These are phyloP conservation scores for Fonsecaea pedrosoi DNA, from an alignment of 2,329 filamentous ascomycete genomes.

Conservation along the genomic window DNA sequence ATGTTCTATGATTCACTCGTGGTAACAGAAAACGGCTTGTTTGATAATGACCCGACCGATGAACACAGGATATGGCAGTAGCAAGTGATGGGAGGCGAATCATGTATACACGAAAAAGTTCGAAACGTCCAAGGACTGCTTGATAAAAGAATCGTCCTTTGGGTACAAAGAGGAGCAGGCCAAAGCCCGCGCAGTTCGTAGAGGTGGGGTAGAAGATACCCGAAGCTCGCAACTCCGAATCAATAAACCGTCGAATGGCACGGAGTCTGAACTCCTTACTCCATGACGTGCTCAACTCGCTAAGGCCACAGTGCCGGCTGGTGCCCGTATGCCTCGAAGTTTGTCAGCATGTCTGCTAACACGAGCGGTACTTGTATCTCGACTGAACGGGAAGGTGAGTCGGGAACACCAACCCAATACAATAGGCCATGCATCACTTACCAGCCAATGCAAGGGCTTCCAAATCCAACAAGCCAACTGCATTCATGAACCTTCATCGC, in stretches of 20 bases:
- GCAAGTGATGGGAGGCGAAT: constrained; percentile 7
- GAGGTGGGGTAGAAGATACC: background rate
- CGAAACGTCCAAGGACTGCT: background rate
- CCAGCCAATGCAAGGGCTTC: background rate
- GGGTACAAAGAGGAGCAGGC: background rate
- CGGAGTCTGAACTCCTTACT: background rate
- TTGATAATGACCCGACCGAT: background rate
- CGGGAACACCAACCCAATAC: background rate
- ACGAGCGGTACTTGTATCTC: background rate
- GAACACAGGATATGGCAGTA: constrained; percentile 9
- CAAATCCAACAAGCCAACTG: background rate
- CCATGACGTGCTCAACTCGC: constrained; percentile 4
- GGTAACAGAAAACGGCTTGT: background rate
- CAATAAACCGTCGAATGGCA: background rate
- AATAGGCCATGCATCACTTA: background rate
- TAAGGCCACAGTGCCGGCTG: background rate
- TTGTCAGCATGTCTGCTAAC: background rate
- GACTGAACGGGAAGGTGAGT: background rate
- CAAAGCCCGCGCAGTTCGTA: background rate
- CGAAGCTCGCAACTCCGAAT: background rate
- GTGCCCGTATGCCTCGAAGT: background rate
- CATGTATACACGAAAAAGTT: constrained; percentile 15
- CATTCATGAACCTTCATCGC: background rate
- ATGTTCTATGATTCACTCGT: background rate
- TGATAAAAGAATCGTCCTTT: background rate